Evolutionary conservation across 2,329 filamentous ascomycete genomes (phyloP), one percentile per base, ranked within the genome.

Genomic region (Pseudogymnoascus sp.): DNA sequence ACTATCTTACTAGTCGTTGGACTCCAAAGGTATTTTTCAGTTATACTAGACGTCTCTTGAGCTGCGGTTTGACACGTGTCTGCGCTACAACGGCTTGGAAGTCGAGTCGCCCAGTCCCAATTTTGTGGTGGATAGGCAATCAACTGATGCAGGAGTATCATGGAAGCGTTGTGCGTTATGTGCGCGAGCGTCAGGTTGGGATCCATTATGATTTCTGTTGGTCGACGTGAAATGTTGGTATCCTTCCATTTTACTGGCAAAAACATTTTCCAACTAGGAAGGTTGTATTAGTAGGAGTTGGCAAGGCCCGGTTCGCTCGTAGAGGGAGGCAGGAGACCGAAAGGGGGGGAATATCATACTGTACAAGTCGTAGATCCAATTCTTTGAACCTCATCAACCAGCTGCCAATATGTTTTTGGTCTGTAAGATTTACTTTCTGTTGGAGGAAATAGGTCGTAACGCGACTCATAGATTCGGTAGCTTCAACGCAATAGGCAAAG

Each of bases 361-460:
- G 76, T 0, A 80, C 76, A 0, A 80, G 70, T 0, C 77, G 74
- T 0, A 80, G 65, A 64, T 81, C 79, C 2, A 81, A 67, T 64
- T 80, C 78, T 38, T 81, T 81, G 69, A 81, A 81, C 6, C 78
- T 68, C 4, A 74, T 78, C 2, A 80, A 69, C 79, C 76, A 80
- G 38, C 73, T 73, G 4, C 74, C 70, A n/a, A 79, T 73, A 38
- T 79, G 74, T 4, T 76, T 73, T 0, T 73, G 71, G 61, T 78
- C 72, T 4, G 68, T 65, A 8, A 77, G 71, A 62, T 80, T 73
- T 31, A 80, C 72, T 7, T 70, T 70, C 61, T 80, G 77, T 53
- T 78, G 77, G 0, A 80, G 70, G 56, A 81, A 81, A 64, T 76
- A 80, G 0, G 73, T 77, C 0, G 73, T 79, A 0, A 80, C 76